Conservation (phyloP, 805 yeast genomes). For the Starmerella bacillaris region DNA sequence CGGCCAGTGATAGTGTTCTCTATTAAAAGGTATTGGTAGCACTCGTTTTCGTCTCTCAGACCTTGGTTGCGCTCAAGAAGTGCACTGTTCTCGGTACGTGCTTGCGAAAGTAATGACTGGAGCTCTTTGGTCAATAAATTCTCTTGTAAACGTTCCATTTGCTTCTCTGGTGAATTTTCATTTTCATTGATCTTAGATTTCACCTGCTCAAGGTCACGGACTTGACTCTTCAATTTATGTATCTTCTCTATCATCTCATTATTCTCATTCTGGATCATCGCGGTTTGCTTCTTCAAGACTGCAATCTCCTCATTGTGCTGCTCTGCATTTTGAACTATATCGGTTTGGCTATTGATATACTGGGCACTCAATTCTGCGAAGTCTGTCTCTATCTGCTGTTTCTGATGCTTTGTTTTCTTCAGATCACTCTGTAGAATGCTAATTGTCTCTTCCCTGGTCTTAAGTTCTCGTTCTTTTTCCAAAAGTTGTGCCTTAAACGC, state of each 20-base stretch:
- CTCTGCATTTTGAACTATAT: slow-evolving; percentile 14
- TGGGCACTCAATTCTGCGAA: slow-evolving; percentile 19
- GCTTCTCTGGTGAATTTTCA: slow-evolving; percentile 7
- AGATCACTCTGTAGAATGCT: slow-evolving; percentile 13
- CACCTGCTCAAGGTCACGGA: slow-evolving; percentile 2
- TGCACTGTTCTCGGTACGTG: slow-evolving; percentile 30
- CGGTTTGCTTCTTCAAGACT: slow-evolving; percentile 7
- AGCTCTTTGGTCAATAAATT: slow-evolving; percentile 20
- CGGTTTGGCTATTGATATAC: slow-evolving; percentile 18
- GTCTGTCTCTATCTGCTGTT: slow-evolving; percentile 16
- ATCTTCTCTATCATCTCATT: slow-evolving; percentile 2
- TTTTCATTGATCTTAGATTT: not conserved
- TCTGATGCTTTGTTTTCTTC: slow-evolving; percentile 11
- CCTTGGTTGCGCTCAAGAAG: slow-evolving; percentile 40
- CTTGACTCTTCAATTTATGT: slow-evolving; percentile 1
- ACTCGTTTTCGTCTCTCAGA: slow-evolving; percentile 22
- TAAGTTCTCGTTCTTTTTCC: slow-evolving; percentile 20
- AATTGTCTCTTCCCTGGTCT: slow-evolving; percentile 13
- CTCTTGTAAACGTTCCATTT: slow-evolving; percentile 18
- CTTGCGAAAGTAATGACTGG: slow-evolving; percentile 15
- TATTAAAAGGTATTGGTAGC: slow-evolving; percentile 21
- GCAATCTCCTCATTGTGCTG: slow-evolving; percentile 14
- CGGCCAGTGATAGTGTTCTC: slow-evolving; percentile 20
- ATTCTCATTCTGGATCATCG: slow-evolving; percentile 2
- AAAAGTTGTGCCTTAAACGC: slow-evolving; percentile 3